Percentiles rank a stretch among this genome's conserved stretches.
These are phyloP conservation scores for Candida glucosophila DNA, from an alignment of 1,139 yeast species.

Conservation along the genomic window DNA sequence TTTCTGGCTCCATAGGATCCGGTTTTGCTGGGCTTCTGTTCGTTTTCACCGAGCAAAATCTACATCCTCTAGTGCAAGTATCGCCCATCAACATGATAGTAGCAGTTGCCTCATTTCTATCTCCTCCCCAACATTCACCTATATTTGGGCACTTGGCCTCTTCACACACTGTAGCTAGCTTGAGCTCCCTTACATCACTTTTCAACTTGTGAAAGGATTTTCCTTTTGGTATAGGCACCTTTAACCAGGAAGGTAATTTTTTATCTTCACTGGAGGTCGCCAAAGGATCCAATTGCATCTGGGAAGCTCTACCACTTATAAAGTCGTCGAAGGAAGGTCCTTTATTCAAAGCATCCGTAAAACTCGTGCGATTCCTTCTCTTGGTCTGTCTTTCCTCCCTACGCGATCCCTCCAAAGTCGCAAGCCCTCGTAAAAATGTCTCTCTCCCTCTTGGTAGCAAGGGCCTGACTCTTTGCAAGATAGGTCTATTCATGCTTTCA, in stretches of 20 bases:
- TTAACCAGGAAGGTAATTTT: conserved; percentile 86
- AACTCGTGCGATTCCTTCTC: conserved; percentile 48
- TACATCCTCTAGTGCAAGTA: conserved; percentile 96
- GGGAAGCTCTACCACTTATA: conserved; percentile 68
- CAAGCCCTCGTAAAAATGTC: no score
- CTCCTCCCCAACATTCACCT: conserved; percentile 99
- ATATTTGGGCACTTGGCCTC: conserved; percentile 98
- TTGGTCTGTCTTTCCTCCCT: conserved; percentile 6
- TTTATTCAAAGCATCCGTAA: conserved; percentile 63
- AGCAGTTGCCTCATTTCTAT: conserved; percentile 94
- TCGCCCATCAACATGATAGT: conserved; percentile 98
- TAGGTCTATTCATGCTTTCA: no score
- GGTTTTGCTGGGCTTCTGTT: conserved; percentile 79
- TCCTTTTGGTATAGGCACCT: conserved; percentile 94
- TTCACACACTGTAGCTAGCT: conserved; percentile 92
- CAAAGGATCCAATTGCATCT: conserved; percentile 56
- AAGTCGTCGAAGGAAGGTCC: conserved; percentile 97
- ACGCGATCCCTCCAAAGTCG: conserved; percentile 1
- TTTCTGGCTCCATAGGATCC: conserved; percentile 95
- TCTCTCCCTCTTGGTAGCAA: no score
- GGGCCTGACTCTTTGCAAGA: no score
- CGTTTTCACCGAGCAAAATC: conserved; percentile 96
- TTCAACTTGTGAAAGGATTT: conserved; percentile 71
- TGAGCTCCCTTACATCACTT: conserved; percentile 79
- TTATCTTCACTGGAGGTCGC: conserved; percentile 58